These are phyloP conservation scores for Talaromyces sp. DNA, from an alignment of 2,329 filamentous ascomycete species.

Conservation along the genomic window DNA sequence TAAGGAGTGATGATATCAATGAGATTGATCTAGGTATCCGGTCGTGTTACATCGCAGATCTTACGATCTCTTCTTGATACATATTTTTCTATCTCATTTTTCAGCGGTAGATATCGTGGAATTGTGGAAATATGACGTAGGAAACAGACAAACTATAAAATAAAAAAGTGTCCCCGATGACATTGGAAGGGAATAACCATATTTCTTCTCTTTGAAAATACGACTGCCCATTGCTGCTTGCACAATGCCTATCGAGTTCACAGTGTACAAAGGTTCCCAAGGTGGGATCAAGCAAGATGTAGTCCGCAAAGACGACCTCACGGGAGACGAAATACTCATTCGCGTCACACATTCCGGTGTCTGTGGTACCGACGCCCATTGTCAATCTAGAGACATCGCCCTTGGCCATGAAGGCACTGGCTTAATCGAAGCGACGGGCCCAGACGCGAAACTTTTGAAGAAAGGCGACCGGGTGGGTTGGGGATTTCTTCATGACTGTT, in stretches of 20 bases:
- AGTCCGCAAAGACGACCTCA: conserved; percentile 45
- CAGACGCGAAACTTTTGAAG: conserved; percentile 36
- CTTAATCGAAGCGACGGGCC: conserved; percentile 34
- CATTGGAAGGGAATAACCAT: too few species aligned
- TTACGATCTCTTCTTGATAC: too few species aligned
- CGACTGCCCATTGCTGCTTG: too few species aligned
- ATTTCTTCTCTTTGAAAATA: too few species aligned
- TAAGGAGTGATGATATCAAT: too few species aligned
- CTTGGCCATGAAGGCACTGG: conserved; percentile 46
- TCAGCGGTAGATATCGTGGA: too few species aligned
- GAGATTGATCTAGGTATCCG: too few species aligned
- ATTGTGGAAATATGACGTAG: too few species aligned
- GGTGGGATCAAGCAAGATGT: conserved; percentile 58
- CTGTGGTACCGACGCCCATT: conserved; percentile 62
- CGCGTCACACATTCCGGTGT: conserved; percentile 68
- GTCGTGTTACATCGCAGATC: too few species aligned
- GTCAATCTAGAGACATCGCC: conserved; percentile 32
- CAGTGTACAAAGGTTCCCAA: conserved; percentile 65
- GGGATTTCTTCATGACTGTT: conserved; percentile 43
- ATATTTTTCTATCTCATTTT: too few species aligned
- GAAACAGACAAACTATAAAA: too few species aligned
- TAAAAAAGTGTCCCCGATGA: too few species aligned
- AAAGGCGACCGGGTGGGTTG: conserved; percentile 48
- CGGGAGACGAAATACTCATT: conserved; percentile 57
- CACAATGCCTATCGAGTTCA: conserved; percentile 50